A percentile compares a stretch with the other conserved stretches of the same genome.
phyloP scores from a whole-genome alignment of 2,329 filamentous ascomycete species.

The Pseudogymnoascus destructans region DNA sequence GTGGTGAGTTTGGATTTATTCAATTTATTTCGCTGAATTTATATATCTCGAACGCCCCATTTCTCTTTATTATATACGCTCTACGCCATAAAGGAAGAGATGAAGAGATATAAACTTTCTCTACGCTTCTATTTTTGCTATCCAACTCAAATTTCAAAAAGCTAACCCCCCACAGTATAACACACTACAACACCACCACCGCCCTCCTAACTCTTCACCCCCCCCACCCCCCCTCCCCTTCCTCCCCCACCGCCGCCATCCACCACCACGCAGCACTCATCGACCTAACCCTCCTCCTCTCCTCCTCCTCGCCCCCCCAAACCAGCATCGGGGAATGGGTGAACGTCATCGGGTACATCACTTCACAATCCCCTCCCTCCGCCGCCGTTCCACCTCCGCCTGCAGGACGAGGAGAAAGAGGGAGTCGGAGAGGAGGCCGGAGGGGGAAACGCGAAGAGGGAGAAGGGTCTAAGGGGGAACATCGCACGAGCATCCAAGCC shows the following conservation, averaged over 20 bases:
- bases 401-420: not conserved
- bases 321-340: slow-evolving; percentile 71
- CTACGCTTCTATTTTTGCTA: no score
- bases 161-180: slow-evolving; percentile 35
- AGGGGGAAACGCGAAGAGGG: not conserved
- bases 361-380: slow-evolving; percentile 16
- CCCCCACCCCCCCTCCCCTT: slow-evolving; percentile 31
- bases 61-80: not conserved
- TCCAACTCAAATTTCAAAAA: not conserved
- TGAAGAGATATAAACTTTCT: no score
- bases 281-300: slow-evolving; percentile 58
- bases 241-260: slow-evolving; percentile 28
- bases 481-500: slow-evolving; percentile 45
- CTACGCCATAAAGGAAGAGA: no score
- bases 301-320: slow-evolving; percentile 47
- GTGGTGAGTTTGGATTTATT: slow-evolving; percentile 48
- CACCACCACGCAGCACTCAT: slow-evolving; percentile 42
- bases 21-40: no score
- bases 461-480: not conserved
- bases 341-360: slow-evolving; percentile 75
- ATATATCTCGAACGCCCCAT: no score
- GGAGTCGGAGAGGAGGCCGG: not conserved
- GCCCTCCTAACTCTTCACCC: slow-evolving; percentile 58
- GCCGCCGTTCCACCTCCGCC: no score
- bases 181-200: slow-evolving; percentile 40